phyloP scores from a whole-genome alignment of 495 filamentous ascomycete species.

The Daldinia concentrica region DNA sequence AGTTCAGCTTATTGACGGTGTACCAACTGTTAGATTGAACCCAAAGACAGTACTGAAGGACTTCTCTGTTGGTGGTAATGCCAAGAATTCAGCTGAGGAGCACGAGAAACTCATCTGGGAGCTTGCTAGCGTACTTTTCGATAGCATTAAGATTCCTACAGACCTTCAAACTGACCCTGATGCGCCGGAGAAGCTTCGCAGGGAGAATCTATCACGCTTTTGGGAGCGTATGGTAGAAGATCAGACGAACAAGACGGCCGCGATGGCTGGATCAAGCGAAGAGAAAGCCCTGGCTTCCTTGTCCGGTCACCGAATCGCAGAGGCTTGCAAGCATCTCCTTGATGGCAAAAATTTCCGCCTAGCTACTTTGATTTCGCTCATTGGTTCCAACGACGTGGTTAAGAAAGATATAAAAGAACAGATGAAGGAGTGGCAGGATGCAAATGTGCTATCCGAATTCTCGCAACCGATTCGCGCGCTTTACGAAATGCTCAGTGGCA shows the following conservation, averaged over 20 bases:
- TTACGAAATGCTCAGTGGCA: constrained; percentile 89
- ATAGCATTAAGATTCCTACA: constrained; percentile 66
- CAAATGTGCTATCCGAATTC: constrained; percentile 84
- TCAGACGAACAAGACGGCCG: constrained; percentile 61
- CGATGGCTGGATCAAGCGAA: constrained; percentile 66
- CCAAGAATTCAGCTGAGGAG: constrained; percentile 44
- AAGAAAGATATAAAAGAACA: constrained; percentile 77
- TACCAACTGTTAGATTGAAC: constrained; percentile 58
- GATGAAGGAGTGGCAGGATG: constrained; percentile 82
- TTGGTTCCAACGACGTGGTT: constrained; percentile 72
- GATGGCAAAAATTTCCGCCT: constrained; percentile 78
- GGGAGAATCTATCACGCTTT: constrained; percentile 66
- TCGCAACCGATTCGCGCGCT: constrained; percentile 84
- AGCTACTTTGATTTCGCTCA: constrained; percentile 81
- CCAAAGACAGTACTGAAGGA: constrained; percentile 41
- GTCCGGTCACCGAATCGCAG: constrained; percentile 75
- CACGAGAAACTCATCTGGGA: constrained; percentile 75
- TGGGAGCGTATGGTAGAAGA: constrained; percentile 70
- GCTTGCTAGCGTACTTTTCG: constrained; percentile 87
- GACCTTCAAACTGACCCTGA: constrained; percentile 56
- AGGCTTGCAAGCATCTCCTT: constrained; percentile 81
- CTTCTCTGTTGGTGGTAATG: constrained; percentile 35
- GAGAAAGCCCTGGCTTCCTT: constrained; percentile 85
- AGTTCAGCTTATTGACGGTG: constrained; percentile 44
- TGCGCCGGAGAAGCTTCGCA: constrained; percentile 52